Conservation (phyloP, 2,329 filamentous ascomycete genomes). For the Fusarium chuoi region DNA sequence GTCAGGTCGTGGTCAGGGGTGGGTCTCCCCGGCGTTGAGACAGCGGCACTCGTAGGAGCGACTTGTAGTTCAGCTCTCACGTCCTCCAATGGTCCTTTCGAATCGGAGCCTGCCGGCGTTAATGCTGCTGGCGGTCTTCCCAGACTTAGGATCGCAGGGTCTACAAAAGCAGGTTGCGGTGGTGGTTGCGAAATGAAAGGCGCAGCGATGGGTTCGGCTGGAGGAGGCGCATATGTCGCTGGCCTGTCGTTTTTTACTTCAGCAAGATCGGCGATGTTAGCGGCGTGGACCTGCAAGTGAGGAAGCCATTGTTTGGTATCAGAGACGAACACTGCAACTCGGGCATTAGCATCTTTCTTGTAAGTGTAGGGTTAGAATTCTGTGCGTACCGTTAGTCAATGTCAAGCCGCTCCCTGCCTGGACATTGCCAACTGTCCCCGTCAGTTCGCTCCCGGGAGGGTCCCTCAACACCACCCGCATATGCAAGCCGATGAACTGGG, state of each 20-base stretch:
- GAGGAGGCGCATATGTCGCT: slow-evolving; percentile 43
- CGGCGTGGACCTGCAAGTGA: slow-evolving; percentile 58
- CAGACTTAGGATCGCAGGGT: slow-evolving; percentile 84
- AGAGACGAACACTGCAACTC: slow-evolving; percentile 51
- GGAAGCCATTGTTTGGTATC: slow-evolving; percentile 55
- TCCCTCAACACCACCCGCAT: slow-evolving; percentile 78
- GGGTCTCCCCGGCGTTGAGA: slow-evolving; percentile 29
- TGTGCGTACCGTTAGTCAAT: slow-evolving; percentile 73
- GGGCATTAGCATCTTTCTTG: slow-evolving; percentile 5
- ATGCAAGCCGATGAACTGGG: slow-evolving; percentile 78
- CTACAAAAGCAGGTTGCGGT: slow-evolving; percentile 67
- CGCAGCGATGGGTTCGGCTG: slow-evolving; percentile 40
- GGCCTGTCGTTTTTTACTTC: slow-evolving; percentile 51
- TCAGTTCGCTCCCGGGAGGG: slow-evolving; percentile 71
- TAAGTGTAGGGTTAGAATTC: background rate
- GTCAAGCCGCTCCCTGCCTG: slow-evolving; percentile 73
- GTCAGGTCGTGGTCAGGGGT: slow-evolving; percentile 41
- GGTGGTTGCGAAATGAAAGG: slow-evolving; percentile 44
- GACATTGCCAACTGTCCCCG: slow-evolving; percentile 77
- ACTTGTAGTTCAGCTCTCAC: slow-evolving; percentile 30
- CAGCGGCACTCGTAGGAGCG: slow-evolving; percentile 3
- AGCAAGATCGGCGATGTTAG: slow-evolving; percentile 58
- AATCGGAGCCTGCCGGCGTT: slow-evolving; percentile 40
- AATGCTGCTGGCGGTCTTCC: slow-evolving; percentile 54
- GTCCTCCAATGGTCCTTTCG: slow-evolving; percentile 18